Evolutionary conservation across 2,329 filamentous ascomycete species (phyloP).

Genomic region (Ophiostoma perfectum): DNA sequence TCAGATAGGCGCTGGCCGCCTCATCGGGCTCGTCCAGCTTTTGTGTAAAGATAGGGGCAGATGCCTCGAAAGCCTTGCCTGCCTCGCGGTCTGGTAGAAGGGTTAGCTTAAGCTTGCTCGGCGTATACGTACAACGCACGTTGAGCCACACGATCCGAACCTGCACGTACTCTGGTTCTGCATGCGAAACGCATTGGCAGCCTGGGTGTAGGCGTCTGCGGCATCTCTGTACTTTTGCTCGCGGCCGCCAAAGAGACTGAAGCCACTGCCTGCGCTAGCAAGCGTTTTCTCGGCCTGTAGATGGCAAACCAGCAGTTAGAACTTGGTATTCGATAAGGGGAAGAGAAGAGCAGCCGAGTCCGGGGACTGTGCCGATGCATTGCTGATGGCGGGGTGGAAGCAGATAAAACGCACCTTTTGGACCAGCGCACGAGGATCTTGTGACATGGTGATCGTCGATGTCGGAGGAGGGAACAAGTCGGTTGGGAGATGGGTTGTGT

Average conservation of each 20-base stretch:
- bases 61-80: conserved; percentile 78
- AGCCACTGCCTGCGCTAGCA: conserved; percentile 68
- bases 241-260: conserved; percentile 81
- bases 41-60: conserved; percentile 71
- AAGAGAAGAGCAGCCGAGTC: not conserved
- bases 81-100: conserved; percentile 66
- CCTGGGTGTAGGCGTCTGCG: conserved; percentile 79
- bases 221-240: conserved; percentile 88
- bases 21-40: conserved; percentile 89
- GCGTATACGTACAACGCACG: not conserved
- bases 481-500: not conserved
- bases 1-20: conserved; percentile 77
- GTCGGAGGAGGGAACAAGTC: not conserved
- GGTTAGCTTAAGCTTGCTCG: not conserved
- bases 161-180: conserved; percentile 66
- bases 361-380: not conserved
- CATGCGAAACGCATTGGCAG: conserved; percentile 86
- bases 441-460: conserved; percentile 23
- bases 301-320: not conserved
- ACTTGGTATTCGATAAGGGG: not conserved
- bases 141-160: too few relatives aligned
- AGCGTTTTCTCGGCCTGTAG: conserved; percentile 79
- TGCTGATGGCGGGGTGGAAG: not conserved
- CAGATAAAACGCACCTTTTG: conserved; percentile 57
- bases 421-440: conserved; percentile 71